Base-by-base conservation (phyloP, 352 stramenopile species). In the Pythium diclinum region DNA sequence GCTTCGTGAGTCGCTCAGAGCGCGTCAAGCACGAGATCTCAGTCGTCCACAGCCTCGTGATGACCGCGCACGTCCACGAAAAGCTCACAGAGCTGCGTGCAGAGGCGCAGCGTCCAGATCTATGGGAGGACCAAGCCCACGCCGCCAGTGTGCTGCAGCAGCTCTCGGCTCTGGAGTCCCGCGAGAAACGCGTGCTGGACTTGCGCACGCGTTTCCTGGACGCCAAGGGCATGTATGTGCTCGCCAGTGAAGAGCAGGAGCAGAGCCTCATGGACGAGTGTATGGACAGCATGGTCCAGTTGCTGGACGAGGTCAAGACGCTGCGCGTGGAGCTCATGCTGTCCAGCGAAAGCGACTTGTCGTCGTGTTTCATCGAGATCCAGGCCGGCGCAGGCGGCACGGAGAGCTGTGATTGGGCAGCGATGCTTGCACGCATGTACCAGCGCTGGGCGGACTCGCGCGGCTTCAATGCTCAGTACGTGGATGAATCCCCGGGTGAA, bases 401-500 rank as follows among this genome's bases (percentile, higher is more conserved):
- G 0, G 97, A 99, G 74, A 96, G 90, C 56, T 97, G 91, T 55
- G 97, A 99, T 75, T 99, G 96, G 96, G 95, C 96, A 6, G 80
- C 81, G 17, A 98, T 99, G 80, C 73, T 99, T 21, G 77, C 92
- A 55, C 84, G 92, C 46, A 99, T 99, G 97, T 99, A 99, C 72
- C 67, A 76, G 48, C 80, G 93, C 2, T 91, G 79, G 84, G 73
- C 67, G 2, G 68, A 79, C 6, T 16, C 61, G 8, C 74, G 81
- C 3, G 56, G 59, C 6, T 91, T 85, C 49, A 60, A 69, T 44
- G 88, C 87, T 16, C 91, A 98, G 54, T 76, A 91, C 11, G 91
- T 96, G 69, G 76, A 98, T 87, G 77, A 97, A 88, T 86, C 90
- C 47, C 69, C 82, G 69, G 68, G 87, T 65, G 81, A 79, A 88